These are phyloP conservation scores for Huntiella decipiens DNA, from an alignment of 2,329 filamentous ascomycete genomes.

Conservation along the genomic window DNA sequence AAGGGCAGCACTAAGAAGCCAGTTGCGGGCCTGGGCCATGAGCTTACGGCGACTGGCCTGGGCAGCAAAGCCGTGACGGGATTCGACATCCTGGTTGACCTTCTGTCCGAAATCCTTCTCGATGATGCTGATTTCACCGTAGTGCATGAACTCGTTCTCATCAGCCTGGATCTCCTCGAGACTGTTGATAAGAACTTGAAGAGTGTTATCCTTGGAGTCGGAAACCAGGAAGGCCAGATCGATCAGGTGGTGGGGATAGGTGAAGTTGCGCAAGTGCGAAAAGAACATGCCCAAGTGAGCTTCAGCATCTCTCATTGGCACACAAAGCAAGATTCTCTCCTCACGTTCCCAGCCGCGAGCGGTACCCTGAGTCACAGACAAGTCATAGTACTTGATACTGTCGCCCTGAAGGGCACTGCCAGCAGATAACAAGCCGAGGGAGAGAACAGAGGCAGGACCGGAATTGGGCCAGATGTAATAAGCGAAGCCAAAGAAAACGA, in stretches of 20 bases:
- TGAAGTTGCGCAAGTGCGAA: slow-evolving; percentile 87
- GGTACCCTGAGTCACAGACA: slow-evolving; percentile 78
- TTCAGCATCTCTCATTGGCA: slow-evolving; percentile 81
- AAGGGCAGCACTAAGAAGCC: slow-evolving; percentile 82
- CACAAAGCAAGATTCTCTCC: slow-evolving; percentile 86
- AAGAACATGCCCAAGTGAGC: slow-evolving; percentile 96
- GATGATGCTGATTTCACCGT: slow-evolving; percentile 91
- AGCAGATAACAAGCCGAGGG: slow-evolving; percentile 50
- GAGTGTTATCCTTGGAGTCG: slow-evolving; percentile 84
- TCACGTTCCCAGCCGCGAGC: slow-evolving; percentile 90
- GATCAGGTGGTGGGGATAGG: slow-evolving; percentile 90
- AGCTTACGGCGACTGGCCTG: slow-evolving; percentile 85
- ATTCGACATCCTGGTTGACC: slow-evolving; percentile 94
- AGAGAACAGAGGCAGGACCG: slow-evolving; percentile 41
- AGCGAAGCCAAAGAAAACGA: slow-evolving; percentile 44
- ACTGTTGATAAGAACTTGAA: slow-evolving; percentile 54
- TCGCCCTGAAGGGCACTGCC: slow-evolving; percentile 62
- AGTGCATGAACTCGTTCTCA: slow-evolving; percentile 60
- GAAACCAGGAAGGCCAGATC: slow-evolving; percentile 94
- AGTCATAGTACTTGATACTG: slow-evolving; percentile 91
- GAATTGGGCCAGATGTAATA: slow-evolving; percentile 51
- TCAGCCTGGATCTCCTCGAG: slow-evolving; percentile 65
- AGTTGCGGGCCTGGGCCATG: slow-evolving; percentile 96
- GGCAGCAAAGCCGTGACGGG: slow-evolving; percentile 88
- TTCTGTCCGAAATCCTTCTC: slow-evolving; percentile 98